Conservation (phyloP, 257 asterid genomes). For the Orobanche coerulescens region DNA sequence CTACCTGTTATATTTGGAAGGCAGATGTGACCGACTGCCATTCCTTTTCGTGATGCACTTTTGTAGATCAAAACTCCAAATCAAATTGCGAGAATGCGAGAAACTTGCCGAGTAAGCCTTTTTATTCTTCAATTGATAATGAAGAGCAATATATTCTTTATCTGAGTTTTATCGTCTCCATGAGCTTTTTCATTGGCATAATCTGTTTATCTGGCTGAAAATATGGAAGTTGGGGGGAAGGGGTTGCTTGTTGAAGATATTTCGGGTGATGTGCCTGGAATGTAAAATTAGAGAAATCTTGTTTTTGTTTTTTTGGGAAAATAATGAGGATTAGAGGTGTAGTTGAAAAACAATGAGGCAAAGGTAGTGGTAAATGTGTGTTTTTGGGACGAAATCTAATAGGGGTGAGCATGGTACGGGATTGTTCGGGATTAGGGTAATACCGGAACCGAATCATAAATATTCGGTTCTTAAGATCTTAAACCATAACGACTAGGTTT, state of each 20-base stretch:
- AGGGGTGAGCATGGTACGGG: no score
- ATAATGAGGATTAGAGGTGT: neutral
- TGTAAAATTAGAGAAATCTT: neutral
- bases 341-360: neutral
- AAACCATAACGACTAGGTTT: no score
- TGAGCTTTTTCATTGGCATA: conserved; percentile 1
- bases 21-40: conserved; percentile 19
- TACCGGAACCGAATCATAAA: no score
- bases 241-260: neutral
- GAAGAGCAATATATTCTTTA: neutral
- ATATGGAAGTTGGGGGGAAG: conserved; percentile 1
- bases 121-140: conserved; percentile 14
- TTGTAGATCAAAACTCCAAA: conserved; percentile 83
- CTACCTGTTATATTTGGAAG: neutral
- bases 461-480: no score
- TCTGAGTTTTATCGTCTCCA: neutral
- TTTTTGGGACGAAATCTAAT: neutral
- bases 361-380: neutral
- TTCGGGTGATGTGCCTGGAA: neutral
- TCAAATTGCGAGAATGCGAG: conserved; percentile 82
- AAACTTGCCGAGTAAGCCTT: conserved; percentile 78
- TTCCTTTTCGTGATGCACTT: conserved; percentile 22
- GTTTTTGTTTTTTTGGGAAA: neutral
- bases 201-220: conserved; percentile 13
- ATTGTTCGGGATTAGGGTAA: no score